Conservation (phyloP, 2,329 filamentous ascomycete species). For the Aspergillus transmontanensis region DNA sequence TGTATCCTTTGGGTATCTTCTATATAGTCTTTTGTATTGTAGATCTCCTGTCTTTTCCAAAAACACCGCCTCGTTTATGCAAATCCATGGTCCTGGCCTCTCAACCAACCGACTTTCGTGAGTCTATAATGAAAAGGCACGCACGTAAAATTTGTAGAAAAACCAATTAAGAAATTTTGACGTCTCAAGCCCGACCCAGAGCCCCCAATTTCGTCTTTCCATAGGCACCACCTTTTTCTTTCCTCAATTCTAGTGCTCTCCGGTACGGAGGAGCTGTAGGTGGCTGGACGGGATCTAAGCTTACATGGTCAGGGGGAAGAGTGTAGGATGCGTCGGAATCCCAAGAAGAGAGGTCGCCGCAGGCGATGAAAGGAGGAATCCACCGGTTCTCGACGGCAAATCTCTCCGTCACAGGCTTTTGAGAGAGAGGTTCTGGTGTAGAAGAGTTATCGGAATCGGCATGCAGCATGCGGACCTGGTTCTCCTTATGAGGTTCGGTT, state of each 20-base stretch:
- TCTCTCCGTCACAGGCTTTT: slow-evolving; percentile 25
- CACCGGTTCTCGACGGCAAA: slow-evolving; percentile 61
- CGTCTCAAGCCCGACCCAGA: slow-evolving; percentile 26
- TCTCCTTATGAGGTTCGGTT: slow-evolving; percentile 21
- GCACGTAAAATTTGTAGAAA: background rate
- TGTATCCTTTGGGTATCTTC: slow-evolving; percentile 19
- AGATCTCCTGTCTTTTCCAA: slow-evolving; percentile 1
- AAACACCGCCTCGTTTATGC: background rate
- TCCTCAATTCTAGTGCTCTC: slow-evolving; percentile 81
- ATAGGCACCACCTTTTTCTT: slow-evolving; percentile 73
- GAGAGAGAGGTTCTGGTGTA: slow-evolving; percentile 19
- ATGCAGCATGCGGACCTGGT: slow-evolving; percentile 43
- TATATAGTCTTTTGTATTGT: slow-evolving; percentile 12
- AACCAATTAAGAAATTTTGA: slow-evolving; percentile 6
- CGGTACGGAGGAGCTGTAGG: slow-evolving; percentile 96
- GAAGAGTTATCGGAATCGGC: slow-evolving; percentile 41
- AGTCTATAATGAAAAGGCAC: background rate
- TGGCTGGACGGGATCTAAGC: slow-evolving; percentile 88
- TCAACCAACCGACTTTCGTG: background rate
- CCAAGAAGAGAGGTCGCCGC: slow-evolving; percentile 90
- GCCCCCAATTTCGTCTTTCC: slow-evolving; percentile 64
- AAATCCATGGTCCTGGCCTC: background rate
- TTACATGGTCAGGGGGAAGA: slow-evolving; percentile 81
- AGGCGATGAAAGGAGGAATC: slow-evolving; percentile 97
- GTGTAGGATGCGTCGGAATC: slow-evolving; percentile 95